Conservation (phyloP, 768 basidiomycete species). For the Boletus rubroflammeus region DNA sequence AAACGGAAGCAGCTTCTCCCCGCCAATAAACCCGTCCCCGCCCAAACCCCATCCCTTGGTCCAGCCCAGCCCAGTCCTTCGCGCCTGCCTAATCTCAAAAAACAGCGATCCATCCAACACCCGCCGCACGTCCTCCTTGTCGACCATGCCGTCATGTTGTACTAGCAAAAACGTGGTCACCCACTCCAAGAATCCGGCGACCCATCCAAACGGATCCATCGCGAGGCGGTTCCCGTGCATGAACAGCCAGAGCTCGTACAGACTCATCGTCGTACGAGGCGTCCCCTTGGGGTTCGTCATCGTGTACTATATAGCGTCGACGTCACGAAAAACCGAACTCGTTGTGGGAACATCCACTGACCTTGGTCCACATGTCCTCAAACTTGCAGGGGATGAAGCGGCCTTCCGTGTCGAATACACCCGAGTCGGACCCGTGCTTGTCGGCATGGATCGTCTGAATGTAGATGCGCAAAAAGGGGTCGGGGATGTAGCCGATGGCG, state of each 20-base stretch:
- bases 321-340: not conserved
- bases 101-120: slow-evolving; percentile 41
- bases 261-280: slow-evolving; percentile 24
- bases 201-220: slow-evolving; percentile 37
- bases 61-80: slow-evolving; percentile 21
- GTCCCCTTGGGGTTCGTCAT: slow-evolving; percentile 1
- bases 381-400: slow-evolving; percentile 41
- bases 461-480: slow-evolving; percentile 41
- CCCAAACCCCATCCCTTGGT: slow-evolving; percentile 31
- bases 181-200: slow-evolving; percentile 38
- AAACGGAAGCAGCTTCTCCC: slow-evolving; percentile 29
- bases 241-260: slow-evolving; percentile 33
- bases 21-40: slow-evolving; percentile 32
- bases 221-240: slow-evolving; percentile 30
- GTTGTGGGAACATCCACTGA: slow-evolving; percentile 4
- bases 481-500: slow-evolving; percentile 30
- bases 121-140: slow-evolving; percentile 40
- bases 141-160: slow-evolving; percentile 38
- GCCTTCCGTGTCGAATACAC: slow-evolving; percentile 39
- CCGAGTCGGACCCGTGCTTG: slow-evolving; percentile 45
- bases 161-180: slow-evolving; percentile 36
- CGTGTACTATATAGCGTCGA: slow-evolving; percentile 12
- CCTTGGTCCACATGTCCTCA: slow-evolving; percentile 43
- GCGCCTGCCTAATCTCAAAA: slow-evolving; percentile 30
- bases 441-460: slow-evolving; percentile 33